Conservation (phyloP, 2,329 filamentous ascomycete genomes). For the Dryadomyces sulphureus region DNA sequence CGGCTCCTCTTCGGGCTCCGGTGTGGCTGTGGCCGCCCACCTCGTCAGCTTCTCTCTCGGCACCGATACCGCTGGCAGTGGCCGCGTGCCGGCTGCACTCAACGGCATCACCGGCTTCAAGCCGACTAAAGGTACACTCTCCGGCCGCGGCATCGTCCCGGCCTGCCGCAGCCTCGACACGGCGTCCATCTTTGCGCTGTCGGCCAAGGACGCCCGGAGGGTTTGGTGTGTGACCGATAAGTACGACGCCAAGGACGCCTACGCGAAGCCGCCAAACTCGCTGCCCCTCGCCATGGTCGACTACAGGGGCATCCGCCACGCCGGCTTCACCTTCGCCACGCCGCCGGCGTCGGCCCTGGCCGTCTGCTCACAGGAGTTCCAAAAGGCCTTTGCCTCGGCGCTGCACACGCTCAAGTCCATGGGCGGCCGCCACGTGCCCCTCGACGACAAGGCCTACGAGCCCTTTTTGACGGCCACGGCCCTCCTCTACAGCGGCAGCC, state of each 20-base stretch:
- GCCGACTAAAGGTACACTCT: slow-evolving; percentile 35
- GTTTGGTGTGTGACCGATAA: slow-evolving; percentile 31
- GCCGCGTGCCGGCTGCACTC: slow-evolving; percentile 35
- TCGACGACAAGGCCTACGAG: slow-evolving; percentile 23
- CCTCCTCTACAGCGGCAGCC: slow-evolving; percentile 35
- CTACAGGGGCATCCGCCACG: slow-evolving; percentile 10
- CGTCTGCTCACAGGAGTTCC: slow-evolving; percentile 19
- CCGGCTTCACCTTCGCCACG: slow-evolving; percentile 28
- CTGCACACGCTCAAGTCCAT: slow-evolving; percentile 18
- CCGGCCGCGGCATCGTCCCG: slow-evolving; percentile 24
- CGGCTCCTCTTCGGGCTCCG: slow-evolving; percentile 40
- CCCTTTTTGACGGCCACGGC: slow-evolving; percentile 32
- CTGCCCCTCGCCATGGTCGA: slow-evolving; percentile 11
- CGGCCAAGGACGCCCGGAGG: slow-evolving; percentile 23
- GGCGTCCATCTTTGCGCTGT: slow-evolving; percentile 11
- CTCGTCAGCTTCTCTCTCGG: slow-evolving; percentile 40
- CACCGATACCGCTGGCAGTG: slow-evolving; percentile 40
- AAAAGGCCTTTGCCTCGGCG: slow-evolving; percentile 18
- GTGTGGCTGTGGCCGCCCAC: slow-evolving; percentile 35
- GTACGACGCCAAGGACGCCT: slow-evolving; percentile 31
- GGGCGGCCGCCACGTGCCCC: slow-evolving; percentile 20
- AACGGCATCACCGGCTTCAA: slow-evolving; percentile 38
- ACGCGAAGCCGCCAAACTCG: slow-evolving; percentile 25
- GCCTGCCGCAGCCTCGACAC: slow-evolving; percentile 7
- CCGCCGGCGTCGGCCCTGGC: slow-evolving; percentile 29